Base-by-base conservation (phyloP, 768 basidiomycete genomes). In the Rhodosporidiobolus odoratus region DNA sequence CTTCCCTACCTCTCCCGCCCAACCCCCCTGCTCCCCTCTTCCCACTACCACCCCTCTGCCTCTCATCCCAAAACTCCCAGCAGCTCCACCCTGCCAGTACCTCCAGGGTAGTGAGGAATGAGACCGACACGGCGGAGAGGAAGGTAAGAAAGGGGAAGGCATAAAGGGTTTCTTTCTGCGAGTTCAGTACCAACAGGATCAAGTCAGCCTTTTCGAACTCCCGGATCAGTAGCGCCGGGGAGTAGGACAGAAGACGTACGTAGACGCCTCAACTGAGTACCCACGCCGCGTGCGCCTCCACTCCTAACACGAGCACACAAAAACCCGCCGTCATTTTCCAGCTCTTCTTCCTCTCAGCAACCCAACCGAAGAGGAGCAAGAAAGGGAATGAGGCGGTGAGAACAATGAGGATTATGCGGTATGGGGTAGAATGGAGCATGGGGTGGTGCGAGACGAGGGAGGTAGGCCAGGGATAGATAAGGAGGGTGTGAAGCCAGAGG, bases 401-500 rank as follows among this genome's bases (percentile, higher is more conserved):
- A 21, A 30, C 8, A 32, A 53, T 32, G 52, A 53, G 52, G 52
- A 53, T 7, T 6, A 13, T 30, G 30, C 8, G 21, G 52, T 53
- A 53, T 10, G 52, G 52, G 5, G 12, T 27, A 10, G 52, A 9
- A 9, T 30, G 52, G 52, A 53, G 27, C 27, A 19, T 4, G 9
- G 52, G 27, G 52, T 53, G 27, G 30, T 12, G 21, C 27, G 52
- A 6, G 27, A 19, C 13, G 27, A 21, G 15, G 52, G 52, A 27
- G 21, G 52, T 13, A 13, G 52, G 30, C n/a, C 16, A 53, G 52
- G 52, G 52, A 30, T 53, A 53, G 52, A 30, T 8, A 30, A 10
- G 10, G 52, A 53, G 52, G 27, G 52, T 53, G 52, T 53, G 52
- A 30, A 53, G 52, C 52, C 52, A 53, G 52, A 53, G 27, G n/a